Evolutionary conservation across 129 eudicot species (phyloP), one percentile per base, ranked within the genome.

Genomic region (Pulicaria dysenterica): DNA sequence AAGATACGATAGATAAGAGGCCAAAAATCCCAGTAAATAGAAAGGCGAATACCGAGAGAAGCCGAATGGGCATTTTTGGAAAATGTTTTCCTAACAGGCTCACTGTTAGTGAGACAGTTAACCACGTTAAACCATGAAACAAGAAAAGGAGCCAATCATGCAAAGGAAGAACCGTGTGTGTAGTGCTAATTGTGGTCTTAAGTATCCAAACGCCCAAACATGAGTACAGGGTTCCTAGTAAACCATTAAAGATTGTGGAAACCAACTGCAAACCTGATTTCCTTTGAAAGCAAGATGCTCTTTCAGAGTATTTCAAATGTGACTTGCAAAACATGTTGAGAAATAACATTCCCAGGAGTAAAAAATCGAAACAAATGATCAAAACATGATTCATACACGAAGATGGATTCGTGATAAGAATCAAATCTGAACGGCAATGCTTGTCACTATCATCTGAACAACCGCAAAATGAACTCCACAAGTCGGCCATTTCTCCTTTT

Each of bases 401-500:
- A 43, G 95, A 85, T 15, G 96, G 93, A 58, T 73, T 75, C 4
- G 88, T 75, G 39, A 84, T 6, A 61, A 75, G 65, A 58, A 59
- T 67, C 55, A 88, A 77, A 77, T 75, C 77, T 48, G 79, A 39
- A 71, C 58, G 79, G 72, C 90, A 87, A 60, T 75, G 59, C 36
- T 66, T 79, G 60, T 67, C 81, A 40, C 72, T 7, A 38, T 72
- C 64, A 47, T 51, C 59, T 47, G 90, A 80, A 77, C 84, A 81
- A 36, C 94, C 96, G 51, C 99, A 94, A 51, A 94, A 94, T 59
- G 83, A 54, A 58, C 70, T 77, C 97, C 99, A 88, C 0, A 90
- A 67, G 60, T 75, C 78, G 60, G 83, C 96, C 97, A 95, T 95
- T 43, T 71, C 78, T 60, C 34, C 63, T 76, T 60, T 57, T 42